These are phyloP conservation scores for Myxozyma geophila DNA, from an alignment of 805 yeast genomes.

Conservation along the genomic window DNA sequence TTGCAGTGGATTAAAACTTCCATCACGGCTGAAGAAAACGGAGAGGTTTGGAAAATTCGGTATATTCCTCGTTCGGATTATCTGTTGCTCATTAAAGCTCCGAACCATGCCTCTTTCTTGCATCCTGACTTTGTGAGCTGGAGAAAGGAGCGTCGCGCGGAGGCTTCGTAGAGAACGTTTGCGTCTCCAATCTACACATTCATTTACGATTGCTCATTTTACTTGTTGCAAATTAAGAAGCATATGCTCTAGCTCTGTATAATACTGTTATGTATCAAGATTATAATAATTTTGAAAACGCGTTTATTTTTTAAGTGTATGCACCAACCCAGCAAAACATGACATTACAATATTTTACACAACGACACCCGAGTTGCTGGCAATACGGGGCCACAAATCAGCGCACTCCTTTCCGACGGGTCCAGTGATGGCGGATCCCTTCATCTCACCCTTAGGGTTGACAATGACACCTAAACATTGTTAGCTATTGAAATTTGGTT, in stretches of 20 bases:
- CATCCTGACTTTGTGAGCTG: slow-evolving; percentile 33
- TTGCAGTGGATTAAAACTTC: slow-evolving; percentile 72
- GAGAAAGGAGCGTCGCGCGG: slow-evolving; percentile 20
- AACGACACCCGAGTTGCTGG: slow-evolving; percentile 99
- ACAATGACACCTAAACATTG: slow-evolving; percentile 85
- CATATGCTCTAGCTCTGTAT: too few species aligned
- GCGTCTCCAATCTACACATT: too few species aligned
- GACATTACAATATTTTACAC: slow-evolving; percentile 60
- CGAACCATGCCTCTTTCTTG: slow-evolving; percentile 20
- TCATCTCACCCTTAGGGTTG: slow-evolving; percentile 99
- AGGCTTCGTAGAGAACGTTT: neutral
- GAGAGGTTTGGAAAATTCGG: slow-evolving; percentile 57
- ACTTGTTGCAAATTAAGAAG: too few species aligned
- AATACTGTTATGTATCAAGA: too few species aligned
- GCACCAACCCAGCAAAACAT: slow-evolving; percentile 23
- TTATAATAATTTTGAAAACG: neutral
- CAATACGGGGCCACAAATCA: slow-evolving; percentile 99
- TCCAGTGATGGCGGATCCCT: slow-evolving; percentile 99
- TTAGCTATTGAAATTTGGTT: neutral
- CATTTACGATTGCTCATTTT: too few species aligned
- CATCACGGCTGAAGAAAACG: slow-evolving; percentile 50
- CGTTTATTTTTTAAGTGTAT: slow-evolving; percentile 14
- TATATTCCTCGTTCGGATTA: slow-evolving; percentile 44
- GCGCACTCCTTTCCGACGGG: slow-evolving; percentile 99
- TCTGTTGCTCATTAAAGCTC: slow-evolving; percentile 21